phyloP scores from a whole-genome alignment of 1,139 yeast genomes.

The Taphrina sp. region DNA sequence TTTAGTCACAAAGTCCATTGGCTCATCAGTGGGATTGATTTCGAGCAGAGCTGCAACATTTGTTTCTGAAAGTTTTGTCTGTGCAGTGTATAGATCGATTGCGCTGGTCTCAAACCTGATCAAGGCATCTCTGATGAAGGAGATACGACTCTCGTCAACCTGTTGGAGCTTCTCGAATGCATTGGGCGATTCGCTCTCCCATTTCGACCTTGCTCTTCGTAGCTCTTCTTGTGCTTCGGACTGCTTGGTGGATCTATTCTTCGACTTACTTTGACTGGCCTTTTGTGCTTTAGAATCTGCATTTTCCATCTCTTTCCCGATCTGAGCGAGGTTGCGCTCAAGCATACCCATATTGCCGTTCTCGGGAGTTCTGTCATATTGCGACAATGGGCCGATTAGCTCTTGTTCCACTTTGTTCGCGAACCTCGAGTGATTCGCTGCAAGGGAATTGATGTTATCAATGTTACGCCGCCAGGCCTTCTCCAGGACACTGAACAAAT shows the following conservation, averaged over 20 bases:
- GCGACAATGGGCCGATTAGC: conserved; percentile 12
- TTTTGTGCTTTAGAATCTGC: conserved; percentile 18
- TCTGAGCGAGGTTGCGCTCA: conserved; percentile 19
- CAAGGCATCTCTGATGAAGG: conserved; percentile 64
- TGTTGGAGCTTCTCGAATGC: conserved; percentile 73
- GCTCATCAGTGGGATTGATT: conserved; percentile 60
- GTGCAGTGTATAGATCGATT: conserved; percentile 45
- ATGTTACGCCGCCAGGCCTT: conserved; percentile 24
- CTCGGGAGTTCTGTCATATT: conserved; percentile 26
- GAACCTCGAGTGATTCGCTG: conserved; percentile 21
- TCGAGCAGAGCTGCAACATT: conserved; percentile 65
- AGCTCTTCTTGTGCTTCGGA: conserved; percentile 25
- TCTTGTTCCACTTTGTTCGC: conserved; percentile 26
- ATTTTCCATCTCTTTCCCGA: conserved; percentile 14
- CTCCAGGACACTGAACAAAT: conserved; percentile 13
- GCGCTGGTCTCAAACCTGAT: conserved; percentile 65
- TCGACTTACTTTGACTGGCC: conserved; percentile 23
- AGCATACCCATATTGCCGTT: conserved; percentile 22
- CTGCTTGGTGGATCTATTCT: conserved; percentile 22
- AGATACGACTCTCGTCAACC: conserved; percentile 67
- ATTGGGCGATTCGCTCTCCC: conserved; percentile 78
- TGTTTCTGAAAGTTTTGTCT: conserved; percentile 53
- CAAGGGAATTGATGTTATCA: conserved; percentile 4
- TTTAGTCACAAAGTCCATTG: conserved; percentile 57
- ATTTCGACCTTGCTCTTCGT: conserved; percentile 43